Conservation (phyloP, 75 land plant species). For the Larix kaempferi region DNA sequence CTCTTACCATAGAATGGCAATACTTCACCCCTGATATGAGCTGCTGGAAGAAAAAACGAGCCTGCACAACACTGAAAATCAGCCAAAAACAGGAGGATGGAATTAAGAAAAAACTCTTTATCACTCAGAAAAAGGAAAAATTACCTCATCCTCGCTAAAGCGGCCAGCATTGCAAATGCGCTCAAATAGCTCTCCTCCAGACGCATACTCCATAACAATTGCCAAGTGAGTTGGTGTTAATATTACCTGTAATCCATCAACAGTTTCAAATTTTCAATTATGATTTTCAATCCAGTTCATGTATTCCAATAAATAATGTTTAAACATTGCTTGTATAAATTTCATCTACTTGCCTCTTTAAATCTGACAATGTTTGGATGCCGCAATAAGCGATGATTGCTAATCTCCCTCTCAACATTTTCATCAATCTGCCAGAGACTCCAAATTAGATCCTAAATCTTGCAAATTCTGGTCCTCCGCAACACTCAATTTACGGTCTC, state of each 20-base stretch:
- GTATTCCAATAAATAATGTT: background rate
- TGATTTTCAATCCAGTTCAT: background rate
- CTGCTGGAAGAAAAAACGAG: constrained; percentile 53
- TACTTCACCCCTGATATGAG: constrained; percentile 52
- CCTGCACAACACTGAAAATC: constrained; percentile 17
- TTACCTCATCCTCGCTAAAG: constrained; percentile 80
- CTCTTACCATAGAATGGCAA: constrained; percentile 45
- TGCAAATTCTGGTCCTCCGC: too few species aligned
- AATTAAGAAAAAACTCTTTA: background rate
- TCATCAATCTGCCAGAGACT: constrained; percentile 48
- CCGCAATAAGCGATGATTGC: constrained; percentile 57
- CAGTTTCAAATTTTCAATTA: constrained; percentile 2
- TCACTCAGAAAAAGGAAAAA: background rate
- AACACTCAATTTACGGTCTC: too few species aligned
- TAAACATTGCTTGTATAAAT: constrained; percentile 1
- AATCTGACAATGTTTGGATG: constrained; percentile 67
- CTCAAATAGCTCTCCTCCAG: constrained; percentile 85
- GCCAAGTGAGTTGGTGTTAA: constrained; percentile 89
- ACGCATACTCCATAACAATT: constrained; percentile 85
- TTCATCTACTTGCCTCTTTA: constrained; percentile 38
- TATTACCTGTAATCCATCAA: constrained; percentile 44
- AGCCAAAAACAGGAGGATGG: background rate
- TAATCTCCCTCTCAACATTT: constrained; percentile 66
- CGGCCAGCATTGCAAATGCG: constrained; percentile 74
- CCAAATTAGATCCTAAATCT: too few species aligned